Evolutionary conservation across 2,329 filamentous ascomycete genomes (phyloP).

Genomic region (Colletotrichum chrysophilum): DNA sequence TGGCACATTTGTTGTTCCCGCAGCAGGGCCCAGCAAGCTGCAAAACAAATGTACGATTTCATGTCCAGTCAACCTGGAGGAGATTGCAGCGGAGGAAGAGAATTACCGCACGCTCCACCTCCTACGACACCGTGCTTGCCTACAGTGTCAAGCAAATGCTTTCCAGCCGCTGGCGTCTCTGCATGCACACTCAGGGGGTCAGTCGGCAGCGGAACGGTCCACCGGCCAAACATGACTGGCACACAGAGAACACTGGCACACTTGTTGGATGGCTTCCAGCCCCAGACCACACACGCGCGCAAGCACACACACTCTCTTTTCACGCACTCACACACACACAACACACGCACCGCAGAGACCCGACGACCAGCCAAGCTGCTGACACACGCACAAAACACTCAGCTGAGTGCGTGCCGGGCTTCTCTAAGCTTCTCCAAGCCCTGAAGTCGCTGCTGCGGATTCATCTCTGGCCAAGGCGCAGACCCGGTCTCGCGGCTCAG

Average conservation of each 20-base stretch:
- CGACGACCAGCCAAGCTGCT: not conserved
- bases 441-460: not conserved
- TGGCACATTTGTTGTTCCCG: conserved; percentile 1
- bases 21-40: conserved; percentile 1
- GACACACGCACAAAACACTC: not conserved
- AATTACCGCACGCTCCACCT: conserved; percentile 20
- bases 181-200: not conserved
- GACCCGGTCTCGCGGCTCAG: not conserved
- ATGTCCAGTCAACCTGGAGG: not conserved
- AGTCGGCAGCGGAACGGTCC: not conserved
- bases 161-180: not conserved
- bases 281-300: not conserved
- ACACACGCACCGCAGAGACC: not conserved
- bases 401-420: not conserved
- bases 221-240: conserved; percentile 1
- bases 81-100: conserved; percentile 11
- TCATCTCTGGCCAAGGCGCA: not conserved
- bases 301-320: not conserved
- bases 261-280: not conserved
- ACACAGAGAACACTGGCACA: not conserved
- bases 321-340: not conserved
- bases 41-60: not conserved
- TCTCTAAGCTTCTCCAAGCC: not conserved
- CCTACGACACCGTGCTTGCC: not conserved
- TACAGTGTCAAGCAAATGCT: not conserved